Conservation (phyloP, 1,284 basidiomycete species). For the Sporisorium graminicola region DNA sequence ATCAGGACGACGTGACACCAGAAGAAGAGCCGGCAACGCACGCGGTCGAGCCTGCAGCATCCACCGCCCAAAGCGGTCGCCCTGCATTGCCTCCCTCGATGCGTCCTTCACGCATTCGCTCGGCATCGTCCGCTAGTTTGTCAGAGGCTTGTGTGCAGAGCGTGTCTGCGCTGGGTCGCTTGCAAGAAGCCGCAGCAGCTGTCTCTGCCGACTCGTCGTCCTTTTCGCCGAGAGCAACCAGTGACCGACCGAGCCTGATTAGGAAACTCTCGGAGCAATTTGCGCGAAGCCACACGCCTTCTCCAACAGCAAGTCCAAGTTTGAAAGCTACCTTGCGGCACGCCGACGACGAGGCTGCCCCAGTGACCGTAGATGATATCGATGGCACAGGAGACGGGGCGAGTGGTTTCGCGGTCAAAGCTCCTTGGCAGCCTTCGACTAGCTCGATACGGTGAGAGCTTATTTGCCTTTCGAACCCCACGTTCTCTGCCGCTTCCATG, state of each 20-base stretch:
- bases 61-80: neutral
- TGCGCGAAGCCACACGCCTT: constrained; percentile 26
- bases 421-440: neutral
- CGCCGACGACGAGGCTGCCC: constrained; percentile 13
- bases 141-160: constrained; percentile 42
- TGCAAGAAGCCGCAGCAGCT: constrained; percentile 12
- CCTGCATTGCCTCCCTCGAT: neutral
- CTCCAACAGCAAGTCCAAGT: constrained; percentile 28
- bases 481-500: too few species aligned
- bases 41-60: neutral
- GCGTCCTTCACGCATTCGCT: constrained; percentile 27
- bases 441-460: constrained; percentile 20
- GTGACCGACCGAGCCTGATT: constrained; percentile 27
- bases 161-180: constrained; percentile 31
- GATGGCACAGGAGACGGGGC: neutral
- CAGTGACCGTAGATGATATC: constrained; percentile 12
- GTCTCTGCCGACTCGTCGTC: constrained; percentile 14
- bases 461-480: neutral
- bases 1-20: neutral
- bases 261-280: constrained; percentile 44
- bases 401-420: neutral
- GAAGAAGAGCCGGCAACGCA: neutral
- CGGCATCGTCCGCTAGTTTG: constrained; percentile 29
- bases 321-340: constrained; percentile 12
- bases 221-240: neutral